Evolutionary conservation across 768 basidiomycete genomes (phyloP), one percentile per base, ranked within the genome.

Genomic region (Lactarius hatsudake): DNA sequence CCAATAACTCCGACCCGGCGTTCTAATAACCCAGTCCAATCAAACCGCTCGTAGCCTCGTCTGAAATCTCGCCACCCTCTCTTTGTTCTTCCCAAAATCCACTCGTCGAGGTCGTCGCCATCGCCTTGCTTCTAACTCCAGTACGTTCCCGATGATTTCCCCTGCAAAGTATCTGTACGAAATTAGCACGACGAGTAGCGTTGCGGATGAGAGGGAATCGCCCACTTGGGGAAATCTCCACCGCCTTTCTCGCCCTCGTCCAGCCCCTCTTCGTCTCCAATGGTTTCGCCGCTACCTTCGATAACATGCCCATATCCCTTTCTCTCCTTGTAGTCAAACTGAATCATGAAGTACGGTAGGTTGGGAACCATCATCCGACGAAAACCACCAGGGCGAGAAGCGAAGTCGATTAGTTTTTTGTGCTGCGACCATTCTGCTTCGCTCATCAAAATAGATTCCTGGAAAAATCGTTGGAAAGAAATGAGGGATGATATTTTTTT

Each of bases 381-480:
- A 81, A 98, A 98, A 3, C 96, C 96, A 20, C 96, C 96, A 1
- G 94, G 92, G 5, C 94, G 82, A 10, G 87, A 80, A 3, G 92
- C 86, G 75, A 99, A 99, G 77, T 96, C 93, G 71, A 99, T 98
- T 61, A 98, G 79, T 74, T 98, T 98, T 76, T 93, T 95, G 79
- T 99, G 96, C 73, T 97, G 94, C 7, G 96, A 95, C 97, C 97
- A 99, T 79, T 98, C 97, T 7, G 89, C 84, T 75, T 98, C 97
- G 2, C 94, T 96, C 51, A 90, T 83, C 20, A 96, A 78, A 70
- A 99, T 96, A 0, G 94, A 94, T 87, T 98, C 96, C 91, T 94
- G 66, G 28, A 63, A 48, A 36, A 43, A 30, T 23, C 18, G n/a
- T 63, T 20, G 12, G 30, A 59, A 42, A 63, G 45, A 40, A 64